phyloP scores from a whole-genome alignment of 805 yeast genomes.

The Metschnikowia noctiluminum region DNA sequence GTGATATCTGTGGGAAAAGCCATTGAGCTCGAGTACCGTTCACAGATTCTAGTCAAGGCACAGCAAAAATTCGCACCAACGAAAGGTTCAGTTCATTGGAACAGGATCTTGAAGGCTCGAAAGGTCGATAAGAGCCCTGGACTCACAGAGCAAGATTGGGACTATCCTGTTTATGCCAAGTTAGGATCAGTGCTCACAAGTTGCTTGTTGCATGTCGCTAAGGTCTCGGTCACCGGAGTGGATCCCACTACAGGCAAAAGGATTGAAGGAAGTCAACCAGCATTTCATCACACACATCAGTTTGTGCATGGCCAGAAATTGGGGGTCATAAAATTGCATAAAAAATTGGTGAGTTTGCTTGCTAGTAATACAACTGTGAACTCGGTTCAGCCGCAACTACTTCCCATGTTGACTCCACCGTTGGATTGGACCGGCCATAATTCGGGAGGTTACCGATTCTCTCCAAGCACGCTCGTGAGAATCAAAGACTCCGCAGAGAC shows the following conservation, averaged over 20 bases:
- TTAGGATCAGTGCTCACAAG: slow-evolving; percentile 80
- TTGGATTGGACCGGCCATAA: slow-evolving; percentile 80
- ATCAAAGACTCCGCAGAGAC: slow-evolving; percentile 87
- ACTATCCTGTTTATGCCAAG: slow-evolving; percentile 44
- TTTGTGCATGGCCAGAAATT: slow-evolving; percentile 72
- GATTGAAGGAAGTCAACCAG: slow-evolving; percentile 79
- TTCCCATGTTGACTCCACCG: slow-evolving; percentile 94
- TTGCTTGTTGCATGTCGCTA: slow-evolving; percentile 75
- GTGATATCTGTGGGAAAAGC: slow-evolving; percentile 80
- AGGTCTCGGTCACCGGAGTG: slow-evolving; percentile 69
- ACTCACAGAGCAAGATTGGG: slow-evolving; percentile 21
- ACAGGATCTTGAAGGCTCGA: slow-evolving; percentile 34
- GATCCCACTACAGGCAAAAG: slow-evolving; percentile 74
- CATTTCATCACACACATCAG: slow-evolving; percentile 85
- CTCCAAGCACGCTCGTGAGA: slow-evolving; percentile 64
- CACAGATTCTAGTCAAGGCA: slow-evolving; percentile 58
- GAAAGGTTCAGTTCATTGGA: slow-evolving; percentile 48
- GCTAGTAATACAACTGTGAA: slow-evolving; percentile 63
- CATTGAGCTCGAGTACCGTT: slow-evolving; percentile 76
- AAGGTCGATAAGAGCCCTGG: slow-evolving; percentile 2
- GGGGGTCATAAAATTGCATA: slow-evolving; percentile 79
- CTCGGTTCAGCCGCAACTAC: slow-evolving; percentile 75
- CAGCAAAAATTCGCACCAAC: slow-evolving; percentile 50
- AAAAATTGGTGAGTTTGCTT: slow-evolving; percentile 59
- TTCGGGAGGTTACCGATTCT: slow-evolving; percentile 79